Evolutionary conservation across 305 asterid genomes (phyloP), one percentile per base, ranked within the genome.

Genomic region (Rubia tinctorum): DNA sequence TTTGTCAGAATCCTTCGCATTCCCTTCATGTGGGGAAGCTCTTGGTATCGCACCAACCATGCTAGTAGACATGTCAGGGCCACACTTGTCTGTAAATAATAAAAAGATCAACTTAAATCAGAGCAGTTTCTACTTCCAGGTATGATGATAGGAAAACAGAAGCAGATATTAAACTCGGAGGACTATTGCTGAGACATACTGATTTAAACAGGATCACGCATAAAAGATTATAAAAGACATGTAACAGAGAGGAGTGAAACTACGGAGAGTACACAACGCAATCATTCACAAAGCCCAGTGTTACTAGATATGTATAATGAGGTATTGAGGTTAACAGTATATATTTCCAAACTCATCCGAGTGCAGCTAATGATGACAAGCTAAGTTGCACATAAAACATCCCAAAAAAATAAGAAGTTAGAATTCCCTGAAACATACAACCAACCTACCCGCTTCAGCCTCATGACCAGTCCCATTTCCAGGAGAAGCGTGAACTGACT

Each of bases 1-100:
- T 82, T 78, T 85, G 56, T 83, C 86, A 59, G 67, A 65, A 73
- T 68, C 75, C 76, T 79, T 81, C 45, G 20, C 80, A 45, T 71
- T 75, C 73, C 39, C 71, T 66, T 71, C 71, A 68, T 75, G 85
- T 42, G 49, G 72, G 80, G 69, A 45, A 34, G 78, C 34, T 69
- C 74, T 74, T 40, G 83, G 68, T 75, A 77, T 72, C 61, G 68
- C 71, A 61, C 77, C 86, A 71, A 68, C 64, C 66, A 73, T 69
- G 60, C 8, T 47, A 17, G 75, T 69, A 64, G 81, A 68, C 43
- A 72, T 68, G 55, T 77, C 80, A 71, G 79, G 61, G 71, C 45
- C 79, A 64, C 51, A 13, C 17, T 23, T 75, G 67, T 73, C 87
- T 85, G 78, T 69, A 62, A 65, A 45, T 11, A 66, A 20, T 20